Conservation (phyloP, 768 basidiomycete genomes). For the Lactarius evosmus region DNA sequence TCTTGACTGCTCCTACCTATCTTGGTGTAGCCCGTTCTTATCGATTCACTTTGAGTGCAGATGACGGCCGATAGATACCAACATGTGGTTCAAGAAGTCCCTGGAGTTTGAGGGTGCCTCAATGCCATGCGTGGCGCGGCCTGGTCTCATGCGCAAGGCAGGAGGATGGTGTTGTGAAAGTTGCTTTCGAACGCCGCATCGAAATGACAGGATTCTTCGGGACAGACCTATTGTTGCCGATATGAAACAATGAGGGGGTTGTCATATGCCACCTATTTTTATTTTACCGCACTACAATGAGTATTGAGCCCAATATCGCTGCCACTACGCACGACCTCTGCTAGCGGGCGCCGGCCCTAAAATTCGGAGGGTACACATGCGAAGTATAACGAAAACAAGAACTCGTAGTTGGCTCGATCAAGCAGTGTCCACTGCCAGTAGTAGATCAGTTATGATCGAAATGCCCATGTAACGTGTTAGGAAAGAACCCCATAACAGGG, state of each 20-base stretch:
- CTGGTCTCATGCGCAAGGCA: slow-evolving; percentile 17
- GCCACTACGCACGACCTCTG: neutral
- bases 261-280: neutral
- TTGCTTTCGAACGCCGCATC: neutral
- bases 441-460: neutral
- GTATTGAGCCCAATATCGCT: neutral
- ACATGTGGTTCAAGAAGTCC: slow-evolving; percentile 62
- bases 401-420: neutral
- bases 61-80: slow-evolving; percentile 68
- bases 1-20: neutral
- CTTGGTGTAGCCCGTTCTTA: slow-evolving; percentile 2
- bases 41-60: slow-evolving; percentile 34
- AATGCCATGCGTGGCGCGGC: neutral
- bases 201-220: neutral
- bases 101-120: slow-evolving; percentile 30
- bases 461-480: neutral
- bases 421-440: neutral
- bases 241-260: slow-evolving; percentile 12
- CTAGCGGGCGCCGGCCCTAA: neutral
- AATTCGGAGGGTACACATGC: neutral
- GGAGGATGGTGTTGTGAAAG: slow-evolving; percentile 14
- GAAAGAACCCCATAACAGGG: neutral
- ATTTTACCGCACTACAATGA: neutral
- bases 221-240: slow-evolving; percentile 13
- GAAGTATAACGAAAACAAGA: neutral